phyloP scores from a whole-genome alignment of 192 early-diverging fungal genomes.

The Phycomyces blakesleeanus region DNA sequence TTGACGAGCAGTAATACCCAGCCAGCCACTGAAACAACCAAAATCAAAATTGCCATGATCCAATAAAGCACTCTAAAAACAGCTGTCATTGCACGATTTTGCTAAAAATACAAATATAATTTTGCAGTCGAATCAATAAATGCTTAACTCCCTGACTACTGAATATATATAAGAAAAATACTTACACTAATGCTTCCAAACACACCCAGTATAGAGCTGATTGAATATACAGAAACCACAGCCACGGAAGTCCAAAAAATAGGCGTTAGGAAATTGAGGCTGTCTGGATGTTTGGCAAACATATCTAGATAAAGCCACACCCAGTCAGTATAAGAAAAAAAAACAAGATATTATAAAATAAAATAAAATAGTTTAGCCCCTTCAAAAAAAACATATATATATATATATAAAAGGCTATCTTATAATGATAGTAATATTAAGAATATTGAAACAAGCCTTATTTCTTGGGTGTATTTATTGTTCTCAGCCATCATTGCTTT shows the following conservation, averaged over 20 bases:
- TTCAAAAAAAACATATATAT: too few species aligned
- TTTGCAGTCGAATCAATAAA: background rate
- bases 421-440: too few species aligned
- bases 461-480: too few species aligned
- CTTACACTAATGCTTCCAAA: constrained; percentile 29
- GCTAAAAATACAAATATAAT: constrained; percentile 7
- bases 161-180: constrained; percentile 2
- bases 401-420: too few species aligned
- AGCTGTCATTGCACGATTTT: constrained; percentile 23
- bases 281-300: background rate
- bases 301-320: too few species aligned
- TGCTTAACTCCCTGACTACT: background rate
- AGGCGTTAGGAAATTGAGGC: background rate
- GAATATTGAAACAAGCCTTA: too few species aligned
- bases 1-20: constrained; percentile 13
- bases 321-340: too few species aligned
- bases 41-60: constrained; percentile 18
- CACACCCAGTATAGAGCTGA: constrained; percentile 28
- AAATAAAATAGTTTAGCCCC: too few species aligned
- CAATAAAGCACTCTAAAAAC: constrained; percentile 28
- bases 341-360: too few species aligned
- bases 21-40: constrained; percentile 19
- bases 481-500: too few species aligned
- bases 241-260: constrained; percentile 18
- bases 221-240: constrained; percentile 15